Evolutionary conservation across 2,329 filamentous ascomycete species (phyloP), one percentile per base, ranked within the genome.

Genomic region (Trichoderma guizhouense): DNA sequence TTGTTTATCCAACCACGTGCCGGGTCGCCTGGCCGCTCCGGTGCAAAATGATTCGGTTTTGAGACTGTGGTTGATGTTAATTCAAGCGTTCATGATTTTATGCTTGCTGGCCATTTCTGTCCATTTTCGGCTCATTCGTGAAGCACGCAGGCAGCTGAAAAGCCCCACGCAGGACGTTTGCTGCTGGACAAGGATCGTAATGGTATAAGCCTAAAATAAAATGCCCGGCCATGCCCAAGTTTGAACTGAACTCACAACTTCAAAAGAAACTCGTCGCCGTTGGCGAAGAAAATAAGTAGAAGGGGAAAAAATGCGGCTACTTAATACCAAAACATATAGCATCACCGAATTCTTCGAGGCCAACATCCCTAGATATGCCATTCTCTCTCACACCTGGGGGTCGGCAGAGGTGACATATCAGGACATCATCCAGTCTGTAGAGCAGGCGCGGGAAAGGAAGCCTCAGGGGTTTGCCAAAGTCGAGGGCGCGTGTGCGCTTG

Each of bases 331-430:
- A 18, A 69, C 47, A 1, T 69, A 58, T 14, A 30, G 60, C n/a
- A 28, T 69, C 18, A 43, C 9, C 9, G 63, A 66, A 11, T 66
- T 66, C 32, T 66, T 53, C 32, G 63, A 66, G 9, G 32, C 15
- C 47, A 36, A 62, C 15, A 43, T 69, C 55, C 66, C 66, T 5
- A 57, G 60, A 69, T 69, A 69, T 61, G 66, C 66, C 53, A 69
- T 62, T 14, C 36, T 69, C 7, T 69, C 66, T 24, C 66, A 69
- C 34, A 69, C 51, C 11, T 62, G 66, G 66, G 66, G 53, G 21
- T 8, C 5, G 7, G 32, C 8, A 7, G 53, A 69, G 53, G 32
- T 60, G 47, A 58, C 32, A 43, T 69, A 43, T 7, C 47, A 69
- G 7, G 34, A 69, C 12, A 57, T 26, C 1, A 21, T 3, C 51